Evolutionary conservation across 177 flowering plant species (phyloP).

Genomic region (Vitis hybrid): DNA sequence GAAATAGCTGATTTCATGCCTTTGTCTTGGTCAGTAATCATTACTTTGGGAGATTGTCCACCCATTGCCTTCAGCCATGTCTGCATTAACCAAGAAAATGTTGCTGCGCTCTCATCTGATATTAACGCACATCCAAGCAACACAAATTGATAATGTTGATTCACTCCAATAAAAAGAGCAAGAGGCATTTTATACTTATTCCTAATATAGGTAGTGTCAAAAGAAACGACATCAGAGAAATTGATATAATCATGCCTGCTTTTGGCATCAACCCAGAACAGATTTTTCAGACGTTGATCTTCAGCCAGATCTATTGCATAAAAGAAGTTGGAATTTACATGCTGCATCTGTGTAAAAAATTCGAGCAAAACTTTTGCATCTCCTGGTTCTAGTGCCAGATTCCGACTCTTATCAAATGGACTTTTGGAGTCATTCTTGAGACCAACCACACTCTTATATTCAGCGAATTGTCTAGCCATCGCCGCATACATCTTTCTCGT

Average conservation of each 20-base stretch:
- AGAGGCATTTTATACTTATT: slow-evolving; percentile 55
- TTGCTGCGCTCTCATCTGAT: slow-evolving; percentile 42
- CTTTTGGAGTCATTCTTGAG: slow-evolving; percentile 34
- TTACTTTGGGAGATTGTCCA: slow-evolving; percentile 49
- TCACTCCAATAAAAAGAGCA: slow-evolving; percentile 55
- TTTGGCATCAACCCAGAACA: slow-evolving; percentile 66
- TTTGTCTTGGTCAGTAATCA: slow-evolving; percentile 52
- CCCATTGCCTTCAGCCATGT: slow-evolving; percentile 59
- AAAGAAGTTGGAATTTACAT: slow-evolving; percentile 50
- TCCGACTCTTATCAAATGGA: slow-evolving; percentile 41
- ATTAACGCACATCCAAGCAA: slow-evolving; percentile 62
- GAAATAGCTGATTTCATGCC: slow-evolving; percentile 35
- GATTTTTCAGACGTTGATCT: slow-evolving; percentile 45
- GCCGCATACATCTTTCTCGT: slow-evolving; percentile 66
- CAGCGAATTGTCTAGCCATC: slow-evolving; percentile 65
- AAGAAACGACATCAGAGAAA: slow-evolving; percentile 53
- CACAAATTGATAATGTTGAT: slow-evolving; percentile 60
- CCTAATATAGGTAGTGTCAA: slow-evolving; percentile 46
- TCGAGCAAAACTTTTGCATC: slow-evolving; percentile 40
- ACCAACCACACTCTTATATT: slow-evolving; percentile 44
- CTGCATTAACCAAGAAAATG: slow-evolving; percentile 49
- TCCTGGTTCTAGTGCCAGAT: slow-evolving; percentile 39
- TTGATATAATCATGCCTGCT: slow-evolving; percentile 51
- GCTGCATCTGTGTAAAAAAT: slow-evolving; percentile 42
- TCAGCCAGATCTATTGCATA: slow-evolving; percentile 56